Percentiles rank a stretch among this genome's conserved stretches.
These are phyloP conservation scores for Neurospora sp. DNA, from an alignment of 495 filamentous ascomycete species.

Conservation along the genomic window DNA sequence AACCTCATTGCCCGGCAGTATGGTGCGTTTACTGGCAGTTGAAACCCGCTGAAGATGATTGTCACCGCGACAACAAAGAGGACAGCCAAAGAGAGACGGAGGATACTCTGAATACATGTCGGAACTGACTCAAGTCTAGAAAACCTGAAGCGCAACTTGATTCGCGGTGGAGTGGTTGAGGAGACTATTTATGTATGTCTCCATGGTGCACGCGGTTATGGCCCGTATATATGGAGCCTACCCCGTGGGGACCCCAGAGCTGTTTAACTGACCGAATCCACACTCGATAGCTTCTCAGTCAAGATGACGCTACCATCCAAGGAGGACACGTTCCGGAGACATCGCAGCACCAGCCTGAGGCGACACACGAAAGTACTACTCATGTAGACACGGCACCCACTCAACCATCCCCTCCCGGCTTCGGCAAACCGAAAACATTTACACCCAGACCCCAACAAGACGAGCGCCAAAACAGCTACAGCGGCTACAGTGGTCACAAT, in stretches of 20 bases:
- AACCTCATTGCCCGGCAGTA: conserved; percentile 20
- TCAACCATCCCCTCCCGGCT: background rate
- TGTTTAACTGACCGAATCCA: conserved; percentile 7
- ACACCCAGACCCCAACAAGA: background rate
- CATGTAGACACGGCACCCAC: conserved; percentile 7
- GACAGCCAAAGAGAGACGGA: background rate
- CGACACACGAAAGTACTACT: conserved; percentile 19
- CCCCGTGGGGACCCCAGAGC: background rate
- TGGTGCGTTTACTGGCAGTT: conserved; percentile 15
- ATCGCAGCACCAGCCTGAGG: conserved; percentile 1
- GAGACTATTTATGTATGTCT: conserved; percentile 49
- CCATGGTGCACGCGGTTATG: background rate
- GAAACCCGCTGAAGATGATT: background rate
- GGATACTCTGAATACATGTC: background rate
- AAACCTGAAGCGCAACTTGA: conserved; percentile 51
- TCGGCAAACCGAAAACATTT: background rate
- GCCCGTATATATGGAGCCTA: background rate
- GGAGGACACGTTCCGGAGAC: conserved; percentile 11
- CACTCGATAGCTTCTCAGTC: conserved; percentile 39
- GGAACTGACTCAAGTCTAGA: conserved; percentile 28
- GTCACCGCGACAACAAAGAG: background rate
- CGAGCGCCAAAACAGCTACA: conserved; percentile 1
- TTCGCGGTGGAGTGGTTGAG: conserved; percentile 50
- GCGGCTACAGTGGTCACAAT: conserved; percentile 1
- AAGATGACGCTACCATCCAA: conserved; percentile 29